These are phyloP conservation scores for Wickerhamiella infanticola DNA, from an alignment of 1,139 yeast species.

Conservation along the genomic window DNA sequence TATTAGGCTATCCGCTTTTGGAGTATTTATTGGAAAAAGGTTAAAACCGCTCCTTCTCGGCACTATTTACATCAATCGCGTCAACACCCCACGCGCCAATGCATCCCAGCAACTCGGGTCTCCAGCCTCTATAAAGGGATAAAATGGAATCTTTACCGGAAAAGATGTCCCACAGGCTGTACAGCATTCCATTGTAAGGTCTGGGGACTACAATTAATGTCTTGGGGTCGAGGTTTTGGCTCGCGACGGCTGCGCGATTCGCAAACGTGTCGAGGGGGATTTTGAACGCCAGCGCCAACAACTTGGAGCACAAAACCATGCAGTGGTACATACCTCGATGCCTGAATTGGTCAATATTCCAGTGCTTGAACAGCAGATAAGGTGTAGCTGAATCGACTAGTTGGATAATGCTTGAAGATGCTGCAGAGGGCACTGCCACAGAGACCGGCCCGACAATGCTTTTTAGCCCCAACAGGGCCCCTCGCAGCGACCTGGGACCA, in stretches of 20 bases:
- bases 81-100: conserved; percentile 76
- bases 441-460: conserved; percentile 42
- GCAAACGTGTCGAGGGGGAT: conserved; percentile 79
- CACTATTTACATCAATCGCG: conserved; percentile 25
- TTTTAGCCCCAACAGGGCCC: conserved; percentile 26
- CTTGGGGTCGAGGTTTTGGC: conserved; percentile 25
- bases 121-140: conserved; percentile 76
- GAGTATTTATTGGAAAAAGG: neutral
- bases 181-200: conserved; percentile 34
- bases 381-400: conserved; percentile 60
- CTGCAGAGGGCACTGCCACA: conserved; percentile 37
- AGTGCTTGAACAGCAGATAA: conserved; percentile 45
- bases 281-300: conserved; percentile 55
- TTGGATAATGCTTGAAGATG: conserved; percentile 48
- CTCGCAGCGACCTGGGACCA: conserved; percentile 25
- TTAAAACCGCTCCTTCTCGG: conserved; percentile 7
- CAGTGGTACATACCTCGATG: conserved; percentile 47
- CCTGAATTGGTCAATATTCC: conserved; percentile 55
- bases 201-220: conserved; percentile 23
- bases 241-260: conserved; percentile 66
- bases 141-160: conserved; percentile 28
- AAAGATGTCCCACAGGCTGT: conserved; percentile 35
- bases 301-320: conserved; percentile 37
- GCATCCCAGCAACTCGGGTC: conserved; percentile 64
- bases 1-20: neutral